Evolutionary conservation across 352 stramenopile genomes (phyloP).

Genomic region (Phytophthora pluvialis): DNA sequence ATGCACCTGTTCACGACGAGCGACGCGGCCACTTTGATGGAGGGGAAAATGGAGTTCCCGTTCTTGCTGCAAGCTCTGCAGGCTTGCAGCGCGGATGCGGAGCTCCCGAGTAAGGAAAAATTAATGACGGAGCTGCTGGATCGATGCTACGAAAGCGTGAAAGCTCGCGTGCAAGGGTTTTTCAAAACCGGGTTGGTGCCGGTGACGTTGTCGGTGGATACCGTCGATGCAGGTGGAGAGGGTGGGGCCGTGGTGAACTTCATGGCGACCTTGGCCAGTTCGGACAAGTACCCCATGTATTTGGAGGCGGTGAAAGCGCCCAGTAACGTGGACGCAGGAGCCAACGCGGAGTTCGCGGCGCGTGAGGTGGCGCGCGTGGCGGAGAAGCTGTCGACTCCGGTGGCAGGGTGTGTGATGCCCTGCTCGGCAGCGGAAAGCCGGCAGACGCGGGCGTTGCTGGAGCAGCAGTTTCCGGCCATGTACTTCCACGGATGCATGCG

Average conservation of each 20-base stretch:
- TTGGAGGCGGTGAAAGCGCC: constrained; percentile 37
- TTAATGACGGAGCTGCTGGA: constrained; percentile 42
- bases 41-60: constrained; percentile 15
- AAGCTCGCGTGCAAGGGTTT: constrained; percentile 27
- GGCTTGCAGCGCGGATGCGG: background rate
- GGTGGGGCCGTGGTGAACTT: constrained; percentile 27
- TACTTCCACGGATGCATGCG: constrained; percentile 49
- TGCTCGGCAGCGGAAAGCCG: constrained; percentile 25
- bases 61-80: constrained; percentile 27
- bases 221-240: background rate
- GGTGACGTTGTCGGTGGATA: constrained; percentile 32
- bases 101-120: constrained; percentile 22
- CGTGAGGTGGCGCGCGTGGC: constrained; percentile 33
- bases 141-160: constrained; percentile 36
- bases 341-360: constrained; percentile 25
- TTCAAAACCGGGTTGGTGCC: constrained; percentile 37
- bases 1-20: constrained; percentile 48
- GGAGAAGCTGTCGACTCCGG: constrained; percentile 17
- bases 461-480: constrained; percentile 41
- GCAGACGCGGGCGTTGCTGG: constrained; percentile 30
- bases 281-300: constrained; percentile 28
- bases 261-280: constrained; percentile 33
- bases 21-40: constrained; percentile 20
- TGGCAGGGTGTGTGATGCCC: constrained; percentile 41
- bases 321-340: constrained; percentile 11